Evolutionary conservation across 176 grass and related monocot species (phyloP).

Genomic region (Phyllostachys edulis): DNA sequence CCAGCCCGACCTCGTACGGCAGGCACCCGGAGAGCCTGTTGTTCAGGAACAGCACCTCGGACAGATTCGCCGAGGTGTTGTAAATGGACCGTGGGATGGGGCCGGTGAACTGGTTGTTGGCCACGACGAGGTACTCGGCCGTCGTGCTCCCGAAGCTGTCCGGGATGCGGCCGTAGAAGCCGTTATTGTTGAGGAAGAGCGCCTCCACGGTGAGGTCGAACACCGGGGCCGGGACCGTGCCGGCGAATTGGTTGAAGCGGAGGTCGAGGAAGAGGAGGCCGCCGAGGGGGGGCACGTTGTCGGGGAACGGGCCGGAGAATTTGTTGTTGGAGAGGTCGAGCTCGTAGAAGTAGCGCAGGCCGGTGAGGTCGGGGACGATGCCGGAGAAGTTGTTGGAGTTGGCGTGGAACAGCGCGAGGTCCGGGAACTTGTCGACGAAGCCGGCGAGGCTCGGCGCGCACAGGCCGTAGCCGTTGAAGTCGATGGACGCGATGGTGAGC

Average conservation of each 20-base stretch:
- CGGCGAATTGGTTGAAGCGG: conserved; percentile 62
- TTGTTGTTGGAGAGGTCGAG: conserved; percentile 87
- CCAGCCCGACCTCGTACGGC: conserved; percentile 67
- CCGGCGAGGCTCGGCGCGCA: conserved; percentile 45
- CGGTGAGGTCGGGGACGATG: conserved; percentile 44
- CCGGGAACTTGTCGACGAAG: conserved; percentile 70
- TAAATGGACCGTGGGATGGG: conserved; percentile 56
- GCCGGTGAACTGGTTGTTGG: conserved; percentile 76
- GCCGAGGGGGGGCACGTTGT: conserved; percentile 39
- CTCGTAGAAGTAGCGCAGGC: conserved; percentile 63
- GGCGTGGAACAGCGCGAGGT: conserved; percentile 81
- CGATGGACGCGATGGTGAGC: conserved; percentile 68
- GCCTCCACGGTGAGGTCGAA: conserved; percentile 52
- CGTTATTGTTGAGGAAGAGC: conserved; percentile 91
- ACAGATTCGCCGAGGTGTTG: conserved; percentile 49
- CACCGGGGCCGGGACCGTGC: conserved; percentile 41
- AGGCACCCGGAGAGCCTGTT: conserved; percentile 75
- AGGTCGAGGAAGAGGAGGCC: conserved; percentile 71
- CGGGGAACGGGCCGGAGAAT: conserved; percentile 51
- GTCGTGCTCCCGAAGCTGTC: conserved; percentile 48
- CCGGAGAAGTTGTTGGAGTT: conserved; percentile 78
- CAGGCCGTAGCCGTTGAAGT: conserved; percentile 72
- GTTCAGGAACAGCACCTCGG: conserved; percentile 84
- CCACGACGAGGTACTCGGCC: conserved; percentile 65
- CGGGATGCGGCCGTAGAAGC: conserved; percentile 48